Conservation (phyloP, 1,284 basidiomycete genomes). For the Earliella scabrosa region DNA sequence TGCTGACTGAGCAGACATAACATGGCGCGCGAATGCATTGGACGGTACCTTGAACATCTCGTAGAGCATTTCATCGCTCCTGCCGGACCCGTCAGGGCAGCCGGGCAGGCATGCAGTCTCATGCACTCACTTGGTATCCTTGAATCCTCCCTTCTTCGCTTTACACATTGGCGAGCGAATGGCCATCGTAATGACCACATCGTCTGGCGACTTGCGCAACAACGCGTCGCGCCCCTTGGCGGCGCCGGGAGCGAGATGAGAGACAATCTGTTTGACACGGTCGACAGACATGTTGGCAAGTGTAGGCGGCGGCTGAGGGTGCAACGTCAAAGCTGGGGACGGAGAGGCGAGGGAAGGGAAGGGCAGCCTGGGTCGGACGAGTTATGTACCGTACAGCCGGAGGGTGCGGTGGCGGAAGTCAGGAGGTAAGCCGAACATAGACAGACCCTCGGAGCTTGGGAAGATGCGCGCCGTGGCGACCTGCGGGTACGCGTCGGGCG, state of each 20-base stretch:
- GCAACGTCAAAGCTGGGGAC: neutral
- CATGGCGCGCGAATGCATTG: no score
- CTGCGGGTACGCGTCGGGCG: no score
- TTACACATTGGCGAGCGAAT: conserved; percentile 78
- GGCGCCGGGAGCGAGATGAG: conserved; percentile 52
- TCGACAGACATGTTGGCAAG: conserved; percentile 39
- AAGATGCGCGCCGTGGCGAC: neutral
- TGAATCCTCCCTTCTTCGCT: conserved; percentile 81
- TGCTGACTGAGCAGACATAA: no score
- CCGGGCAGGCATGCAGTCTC: neutral
- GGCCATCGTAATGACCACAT: conserved; percentile 83
- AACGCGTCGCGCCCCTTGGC: conserved; percentile 50
- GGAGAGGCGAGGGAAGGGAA: neutral
- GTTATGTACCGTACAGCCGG: neutral
- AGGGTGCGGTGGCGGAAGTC: neutral
- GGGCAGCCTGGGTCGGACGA: neutral
- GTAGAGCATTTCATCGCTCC: conserved; percentile 77
- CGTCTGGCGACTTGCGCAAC: conserved; percentile 62
- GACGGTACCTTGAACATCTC: conserved; percentile 72
- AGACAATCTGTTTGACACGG: conserved; percentile 67
- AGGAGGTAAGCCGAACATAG: neutral
- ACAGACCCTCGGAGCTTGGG: neutral
- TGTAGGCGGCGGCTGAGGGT: neutral
- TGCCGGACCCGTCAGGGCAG: conserved; percentile 29
- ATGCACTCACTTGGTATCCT: conserved; percentile 65